Conservation (phyloP, 2,329 filamentous ascomycete species). For the Fusarium pilosicola region DNA sequence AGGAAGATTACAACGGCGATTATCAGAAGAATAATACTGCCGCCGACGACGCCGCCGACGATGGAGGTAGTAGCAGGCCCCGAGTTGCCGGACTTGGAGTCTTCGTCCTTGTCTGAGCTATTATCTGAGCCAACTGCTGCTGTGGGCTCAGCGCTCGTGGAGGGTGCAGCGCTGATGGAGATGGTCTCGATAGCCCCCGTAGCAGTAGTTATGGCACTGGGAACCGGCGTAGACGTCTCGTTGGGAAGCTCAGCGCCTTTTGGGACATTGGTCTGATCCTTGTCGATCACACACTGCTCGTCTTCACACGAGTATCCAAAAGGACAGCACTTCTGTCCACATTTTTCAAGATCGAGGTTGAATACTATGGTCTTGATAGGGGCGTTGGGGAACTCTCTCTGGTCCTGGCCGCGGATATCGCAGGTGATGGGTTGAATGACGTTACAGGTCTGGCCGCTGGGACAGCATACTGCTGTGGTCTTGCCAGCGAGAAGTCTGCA, state of each 20-base stretch:
- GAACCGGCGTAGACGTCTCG: constrained; percentile 33
- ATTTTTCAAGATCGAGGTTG: constrained; percentile 63
- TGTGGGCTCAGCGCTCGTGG: constrained; percentile 27
- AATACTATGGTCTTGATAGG: constrained; percentile 74
- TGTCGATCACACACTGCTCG: constrained; percentile 62
- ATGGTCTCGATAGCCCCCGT: constrained; percentile 36
- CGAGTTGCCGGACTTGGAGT: constrained; percentile 26
- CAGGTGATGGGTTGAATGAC: constrained; percentile 55
- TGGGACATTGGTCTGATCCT: constrained; percentile 59
- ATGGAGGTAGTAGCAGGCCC: constrained; percentile 52
- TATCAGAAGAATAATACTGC: constrained; percentile 55
- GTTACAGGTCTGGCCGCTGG: constrained; percentile 65
- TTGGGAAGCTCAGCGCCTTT: constrained; percentile 44
- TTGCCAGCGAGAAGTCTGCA: constrained; percentile 72
- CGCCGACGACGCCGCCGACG: constrained; percentile 60
- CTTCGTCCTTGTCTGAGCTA: constrained; percentile 10
- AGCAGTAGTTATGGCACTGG: constrained; percentile 33
- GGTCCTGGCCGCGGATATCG: constrained; percentile 63
- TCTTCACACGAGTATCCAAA: constrained; percentile 74
- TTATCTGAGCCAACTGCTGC: constrained; percentile 20
- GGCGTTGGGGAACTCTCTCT: constrained; percentile 63
- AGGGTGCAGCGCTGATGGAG: constrained; percentile 36
- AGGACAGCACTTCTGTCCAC: constrained; percentile 73
- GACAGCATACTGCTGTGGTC: constrained; percentile 78
- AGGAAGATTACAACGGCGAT: constrained; percentile 54